Base-by-base conservation (phyloP, 2,329 filamentous ascomycete genomes). In the Aspergillus sp. region DNA sequence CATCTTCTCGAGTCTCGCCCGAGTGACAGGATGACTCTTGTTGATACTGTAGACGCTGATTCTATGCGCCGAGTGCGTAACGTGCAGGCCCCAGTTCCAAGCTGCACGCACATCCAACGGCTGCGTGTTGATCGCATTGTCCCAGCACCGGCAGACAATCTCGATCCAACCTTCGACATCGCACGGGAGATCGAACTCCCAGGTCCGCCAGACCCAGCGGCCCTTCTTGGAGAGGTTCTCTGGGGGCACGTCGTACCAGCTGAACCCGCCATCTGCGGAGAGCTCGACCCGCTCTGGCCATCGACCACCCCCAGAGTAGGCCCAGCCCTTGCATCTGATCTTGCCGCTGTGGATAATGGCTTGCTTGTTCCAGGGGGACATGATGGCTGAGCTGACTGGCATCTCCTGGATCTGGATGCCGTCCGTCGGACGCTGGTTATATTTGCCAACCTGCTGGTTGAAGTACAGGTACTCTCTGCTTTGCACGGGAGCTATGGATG, bases 401-500 rank as follows among this genome's bases (percentile, higher is more conserved):
- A 37, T 37, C 5, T 37, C 35, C 35, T 37, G 35, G 15, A 37
- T 37, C 35, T 37, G 35, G 6, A 37, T 37, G 3, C 35, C 35
- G 15, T 37, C 35, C 2, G 35, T 37, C 2, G 35, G 35, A 6
- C 35, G 35, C 3, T 37, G 35, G 14, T 37, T 37, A 1, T 37
- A 37, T 7, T 37, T 37, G 3, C 35, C 35, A 2, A 37, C 35
- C 35, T 37, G 35, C 14, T 37, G 35, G 35, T 14, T 37, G 35
- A 37, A 37, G 35, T 37, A 37, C 12, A 37, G 35, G 15, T 46
- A 46, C n/a, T 46, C 44, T 4, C 1, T 46, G 66, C 79, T 82
- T 71, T 89, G 87, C 0, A 89, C 86, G 0, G 87, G 87, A 0
- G 85, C 87, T 6, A 74, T 63, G 0, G 79, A 82, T 0, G 86